Percentiles rank a stretch among this genome's conserved stretches.
These are phyloP conservation scores for Candida sithepensis DNA, from an alignment of 805 yeast species.

Conservation along the genomic window DNA sequence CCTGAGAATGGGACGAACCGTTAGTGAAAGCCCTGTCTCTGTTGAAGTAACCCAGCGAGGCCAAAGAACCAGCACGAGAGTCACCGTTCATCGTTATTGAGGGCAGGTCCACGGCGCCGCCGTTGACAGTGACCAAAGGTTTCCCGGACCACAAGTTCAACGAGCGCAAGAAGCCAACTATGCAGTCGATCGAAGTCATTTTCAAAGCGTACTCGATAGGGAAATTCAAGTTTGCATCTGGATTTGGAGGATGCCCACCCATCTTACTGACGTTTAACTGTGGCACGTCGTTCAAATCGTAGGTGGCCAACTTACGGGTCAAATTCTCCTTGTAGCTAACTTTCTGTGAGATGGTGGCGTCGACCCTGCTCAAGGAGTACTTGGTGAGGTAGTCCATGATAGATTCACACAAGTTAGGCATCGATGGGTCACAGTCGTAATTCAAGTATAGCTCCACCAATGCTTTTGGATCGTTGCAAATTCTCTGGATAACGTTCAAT, in stretches of 20 bases:
- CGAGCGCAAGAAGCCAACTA: constrained; percentile 79
- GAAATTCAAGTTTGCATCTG: constrained; percentile 48
- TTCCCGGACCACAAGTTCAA: constrained; percentile 85
- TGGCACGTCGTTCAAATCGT: constrained; percentile 71
- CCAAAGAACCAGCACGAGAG: neutral
- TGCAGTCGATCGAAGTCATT: constrained; percentile 72
- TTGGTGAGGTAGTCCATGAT: constrained; percentile 75
- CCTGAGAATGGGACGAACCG: constrained; percentile 10
- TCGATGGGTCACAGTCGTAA: constrained; percentile 84
- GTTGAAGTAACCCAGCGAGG: constrained; percentile 6
- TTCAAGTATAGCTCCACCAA: constrained; percentile 89
- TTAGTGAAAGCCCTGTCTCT: constrained; percentile 15
- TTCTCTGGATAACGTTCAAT: constrained; percentile 71
- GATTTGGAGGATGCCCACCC: constrained; percentile 50
- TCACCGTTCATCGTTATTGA: neutral
- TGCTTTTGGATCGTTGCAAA: constrained; percentile 86
- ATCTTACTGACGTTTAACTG: constrained; percentile 68
- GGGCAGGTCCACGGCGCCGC: too few species aligned
- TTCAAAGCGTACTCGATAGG: constrained; percentile 85
- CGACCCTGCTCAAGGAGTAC: constrained; percentile 66
- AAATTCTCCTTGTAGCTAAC: constrained; percentile 47
- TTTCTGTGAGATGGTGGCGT: constrained; percentile 66
- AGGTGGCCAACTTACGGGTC: constrained; percentile 63
- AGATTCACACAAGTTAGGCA: constrained; percentile 83
- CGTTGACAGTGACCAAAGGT: constrained; percentile 15